Percentiles rank a stretch among this genome's conserved stretches.
phyloP scores from a whole-genome alignment of 169 alveolate species.

The Cytauxzoon felis region DNA sequence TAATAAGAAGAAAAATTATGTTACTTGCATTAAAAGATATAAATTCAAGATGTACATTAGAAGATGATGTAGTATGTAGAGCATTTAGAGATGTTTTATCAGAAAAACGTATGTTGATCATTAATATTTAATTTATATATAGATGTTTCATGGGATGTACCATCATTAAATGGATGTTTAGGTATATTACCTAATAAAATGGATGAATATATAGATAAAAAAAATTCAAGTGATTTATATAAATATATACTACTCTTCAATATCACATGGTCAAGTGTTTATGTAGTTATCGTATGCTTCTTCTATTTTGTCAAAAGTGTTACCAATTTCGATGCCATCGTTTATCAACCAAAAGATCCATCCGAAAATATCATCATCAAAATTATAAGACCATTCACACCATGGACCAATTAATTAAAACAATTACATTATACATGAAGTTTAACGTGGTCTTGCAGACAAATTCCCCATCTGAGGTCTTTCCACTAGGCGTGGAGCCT shows the following conservation, averaged over 20 bases:
- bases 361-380: constrained; percentile 37
- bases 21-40: constrained; percentile 31
- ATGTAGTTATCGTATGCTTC: constrained; percentile 15
- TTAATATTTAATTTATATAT: background rate
- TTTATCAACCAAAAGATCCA: constrained; percentile 54
- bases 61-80: constrained; percentile 46
- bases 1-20: constrained; percentile 19
- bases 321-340: constrained; percentile 60
- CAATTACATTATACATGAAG: background rate
- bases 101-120: constrained; percentile 7
- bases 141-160: constrained; percentile 43
- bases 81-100: constrained; percentile 26
- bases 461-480: no score
- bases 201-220: constrained; percentile 23
- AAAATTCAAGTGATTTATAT: constrained; percentile 52
- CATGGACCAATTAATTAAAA: constrained; percentile 30
- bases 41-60: constrained; percentile 16
- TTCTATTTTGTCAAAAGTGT: constrained; percentile 36
- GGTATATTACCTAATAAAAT: constrained; percentile 29
- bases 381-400: constrained; percentile 49
- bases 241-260: constrained; percentile 33
- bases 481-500: no score
- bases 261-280: constrained; percentile 28
- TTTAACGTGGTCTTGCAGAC: background rate
- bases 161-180: constrained; percentile 25